Percentiles rank a stretch among this genome's conserved stretches.
phyloP scores from a whole-genome alignment of 306 rosid species.

The Lathyrus oleraceus region DNA sequence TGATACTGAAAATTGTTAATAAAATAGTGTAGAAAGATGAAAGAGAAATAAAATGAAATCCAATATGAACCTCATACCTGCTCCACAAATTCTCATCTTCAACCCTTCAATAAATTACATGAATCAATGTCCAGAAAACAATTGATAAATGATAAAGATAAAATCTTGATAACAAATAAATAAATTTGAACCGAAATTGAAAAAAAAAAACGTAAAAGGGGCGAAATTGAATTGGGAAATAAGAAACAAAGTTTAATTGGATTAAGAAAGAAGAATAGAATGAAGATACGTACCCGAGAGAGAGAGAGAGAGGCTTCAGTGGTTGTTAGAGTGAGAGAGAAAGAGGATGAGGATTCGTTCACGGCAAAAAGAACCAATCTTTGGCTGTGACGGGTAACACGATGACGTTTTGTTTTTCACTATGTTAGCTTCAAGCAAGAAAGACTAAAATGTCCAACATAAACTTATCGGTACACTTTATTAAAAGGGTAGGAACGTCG shows the following conservation, averaged over 20 bases:
- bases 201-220: not conserved
- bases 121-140: constrained; percentile 37
- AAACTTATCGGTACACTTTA: too few relatives aligned
- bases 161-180: not conserved
- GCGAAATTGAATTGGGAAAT: not conserved
- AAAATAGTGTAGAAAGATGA: constrained; percentile 3
- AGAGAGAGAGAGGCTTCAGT: not conserved
- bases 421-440: too few relatives aligned
- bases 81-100: constrained; percentile 54
- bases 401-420: not conserved
- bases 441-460: too few relatives aligned
- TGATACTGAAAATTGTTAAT: constrained; percentile 7
- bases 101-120: constrained; percentile 42
- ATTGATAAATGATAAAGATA: not conserved
- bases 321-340: not conserved
- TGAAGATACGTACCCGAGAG: too few relatives aligned
- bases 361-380: not conserved
- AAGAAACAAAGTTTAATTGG: too few relatives aligned
- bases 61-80: constrained; percentile 43
- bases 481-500: too few relatives aligned
- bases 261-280: too few relatives aligned
- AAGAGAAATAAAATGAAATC: constrained; percentile 19
- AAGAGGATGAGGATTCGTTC: not conserved
- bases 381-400: not conserved
- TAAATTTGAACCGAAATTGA: constrained; percentile 1